Evolutionary conservation across 352 stramenopile genomes (phyloP), one percentile per base, ranked within the genome.

Genomic region (Blastocystis hominis): DNA sequence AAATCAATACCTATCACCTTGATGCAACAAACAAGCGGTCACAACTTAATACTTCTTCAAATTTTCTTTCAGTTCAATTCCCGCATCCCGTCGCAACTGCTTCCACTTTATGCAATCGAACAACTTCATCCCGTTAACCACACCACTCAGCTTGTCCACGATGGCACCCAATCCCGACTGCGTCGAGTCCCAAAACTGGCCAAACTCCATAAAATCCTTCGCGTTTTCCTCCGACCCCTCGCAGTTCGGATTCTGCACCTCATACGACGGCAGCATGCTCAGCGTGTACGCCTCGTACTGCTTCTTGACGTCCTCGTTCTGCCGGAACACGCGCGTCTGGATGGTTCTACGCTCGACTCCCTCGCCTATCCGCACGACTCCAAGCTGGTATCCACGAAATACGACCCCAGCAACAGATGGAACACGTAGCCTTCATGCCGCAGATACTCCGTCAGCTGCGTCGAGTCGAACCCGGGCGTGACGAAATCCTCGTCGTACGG

Each of bases 401-500:
- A 80, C 46, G 30, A 40, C 7, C 55, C 70, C 20, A 80, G 24
- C 15, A 80, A n/a, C 46, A 80, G 54, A 24, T 64, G 44, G 70
- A 80, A 80, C 17, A 80, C 53, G 42, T 50, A 80, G 55, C 70
- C 55, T 5, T 80, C 70, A 38, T 42, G 44, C 3, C 50, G 54
- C 46, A 80, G 54, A 7, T 80, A 24, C 55, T 80, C 24, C 30
- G 63, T 62, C 40, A 80, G 54, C 55, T 80, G n/a, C 46, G 63
- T 17, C 50, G 62, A 6, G 42, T 80, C 70, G 54, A 61, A 80
- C 20, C 70, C 70, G n/a, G 9, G n/a, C 70, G 54, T 80, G 40
- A 80, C 38, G 44, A 80, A 80, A 46, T 61, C 20, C 70, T 80
- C 70, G 36, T 80, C 70, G 42, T 80, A 80, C 42, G 63, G 70